Base-by-base conservation (phyloP, 306 rosid genomes). In the Fagus crenata region DNA sequence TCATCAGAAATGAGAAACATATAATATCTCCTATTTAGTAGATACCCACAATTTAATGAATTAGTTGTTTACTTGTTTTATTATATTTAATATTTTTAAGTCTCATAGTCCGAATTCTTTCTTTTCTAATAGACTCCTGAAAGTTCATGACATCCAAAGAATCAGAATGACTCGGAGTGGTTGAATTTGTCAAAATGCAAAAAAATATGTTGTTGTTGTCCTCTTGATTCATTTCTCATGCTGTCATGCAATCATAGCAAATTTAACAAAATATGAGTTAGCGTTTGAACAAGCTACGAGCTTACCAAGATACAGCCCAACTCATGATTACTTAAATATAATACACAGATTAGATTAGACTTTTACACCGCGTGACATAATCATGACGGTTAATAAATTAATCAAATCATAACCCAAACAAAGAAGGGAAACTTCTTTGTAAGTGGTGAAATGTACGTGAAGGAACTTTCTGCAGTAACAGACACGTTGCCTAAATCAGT, bases 391-490 rank as follows among this genome's bases (percentile, higher is more conserved):
- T 39, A 17, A 67, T 67, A 67, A 67, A 17, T 37, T 39, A 39
- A 39, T 37, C 28, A 2, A 36, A 63, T 31, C 43, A 63, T 9
- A 63, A 35, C 69, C 69, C 69, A 63, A 41, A 67, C 61, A 67
- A 72, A 33, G 46, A 70, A 46, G 4, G 77, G 70, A 71, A 82
- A 77, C 58, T 61, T 74, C 40, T 12, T 3, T 9, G 67, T 18
- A 32, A 35, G 42, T 42, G 67, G 59, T 71, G 73, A 32, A 31
- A 51, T 7, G 40, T 60, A 17, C 40, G 35, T 22, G 49, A 7
- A 56, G 63, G 88, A 81, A 79, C 74, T 69, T 87, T 82, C 78
- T 69, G 54, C 3, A 55, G 67, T 41, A 82, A 76, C 87, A 77
- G 86, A 77, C 79, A 39, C 74, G 17, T 69, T 32, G 79, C 22